A percentile compares a stretch with the other conserved stretches of the same genome.
Conservation (phyloP, 1,284 basidiomycete species). For the Pterulicium gracile region DNA sequence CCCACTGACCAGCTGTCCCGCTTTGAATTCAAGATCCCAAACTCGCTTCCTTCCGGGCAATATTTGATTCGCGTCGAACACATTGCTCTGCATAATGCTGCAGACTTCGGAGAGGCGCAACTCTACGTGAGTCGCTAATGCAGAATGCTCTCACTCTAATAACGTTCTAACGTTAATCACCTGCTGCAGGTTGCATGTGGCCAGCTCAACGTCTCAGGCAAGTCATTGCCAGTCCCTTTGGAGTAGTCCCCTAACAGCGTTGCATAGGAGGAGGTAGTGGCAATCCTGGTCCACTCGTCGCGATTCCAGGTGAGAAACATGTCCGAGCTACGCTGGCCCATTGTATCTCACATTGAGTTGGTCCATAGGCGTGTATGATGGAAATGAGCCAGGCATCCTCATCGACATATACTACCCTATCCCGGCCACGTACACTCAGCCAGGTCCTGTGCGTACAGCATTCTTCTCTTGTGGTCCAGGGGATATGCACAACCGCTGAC, state of each 20-base stretch:
- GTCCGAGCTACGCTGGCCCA: too few species aligned
- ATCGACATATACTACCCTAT: conserved; percentile 29
- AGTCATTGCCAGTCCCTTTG: conserved; percentile 9
- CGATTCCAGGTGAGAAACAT: conserved; percentile 25
- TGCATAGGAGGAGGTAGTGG: conserved; percentile 14
- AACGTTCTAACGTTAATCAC: too few species aligned
- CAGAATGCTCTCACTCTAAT: background rate
- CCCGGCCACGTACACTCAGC: conserved; percentile 24
- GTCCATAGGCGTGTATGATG: conserved; percentile 18
- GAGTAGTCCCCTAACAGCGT: background rate
- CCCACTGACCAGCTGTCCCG: background rate
- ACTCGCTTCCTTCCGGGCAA: background rate
- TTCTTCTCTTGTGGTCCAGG: too few species aligned
- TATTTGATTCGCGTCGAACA: conserved; percentile 5
- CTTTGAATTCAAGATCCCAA: background rate
- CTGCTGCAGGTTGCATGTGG: conserved; percentile 24
- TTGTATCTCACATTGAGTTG: background rate
- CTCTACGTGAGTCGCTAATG: background rate
- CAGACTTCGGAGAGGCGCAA: background rate
- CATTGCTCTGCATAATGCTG: conserved; percentile 3
- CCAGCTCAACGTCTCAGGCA: conserved; percentile 23
- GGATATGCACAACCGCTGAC: too few species aligned
- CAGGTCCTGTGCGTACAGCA: conserved; percentile 25
- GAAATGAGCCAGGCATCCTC: conserved; percentile 18
- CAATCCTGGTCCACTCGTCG: conserved; percentile 21